Base-by-base conservation (phyloP, 257 asterid genomes). In the Ocimum tenuiflorum region DNA sequence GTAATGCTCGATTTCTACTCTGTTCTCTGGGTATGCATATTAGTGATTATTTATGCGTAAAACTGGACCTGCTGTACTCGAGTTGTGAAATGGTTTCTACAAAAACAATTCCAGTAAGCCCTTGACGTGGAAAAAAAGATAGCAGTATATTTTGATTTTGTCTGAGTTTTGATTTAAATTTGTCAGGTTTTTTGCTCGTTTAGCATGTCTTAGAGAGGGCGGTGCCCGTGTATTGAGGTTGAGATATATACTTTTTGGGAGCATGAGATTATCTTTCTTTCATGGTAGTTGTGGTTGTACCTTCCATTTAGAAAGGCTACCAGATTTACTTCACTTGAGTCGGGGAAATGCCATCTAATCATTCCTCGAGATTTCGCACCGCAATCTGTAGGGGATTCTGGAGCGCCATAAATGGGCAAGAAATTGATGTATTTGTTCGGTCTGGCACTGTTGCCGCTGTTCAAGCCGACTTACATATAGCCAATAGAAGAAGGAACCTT, bases 261-360 rank as follows among this genome's bases (percentile, higher is more conserved):
- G 86, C 81, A 86, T 90, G 97, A 90, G 75, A 90, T 82, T 77
- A 61, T 75, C 75, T 64, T 73, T 73, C 36, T 18, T 45, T 8
- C 46, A 3, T 60, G 75, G 71, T 70, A 69, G 72, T 76, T 65
- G 81, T 69, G 82, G 52, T 63, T 71, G 82, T 60, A 39, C 68
- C 71, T 20, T 67, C 65, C 68, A 58, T 57, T 41, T 47, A 71
- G 41, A 69, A 39, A 69, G 60, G 60, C 57, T 75, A 53, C 73
- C 20, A 42, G 69, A 54, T 75, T 67, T 77, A n/a, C 68, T 45
- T 65, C 64, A 11, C 50, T 64, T 57, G 73, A 73, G 39, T 61
- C 70, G 49, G 67, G 61, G 83, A 80, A 75, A 91, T 91, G 98
- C 95, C 87, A 52, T 82, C 87, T 82, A 85, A 81, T 68, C 66